A percentile compares a stretch with the other conserved stretches of the same genome.
These are phyloP conservation scores for Cicer cuneatum DNA, from an alignment of 306 rosid genomes.

Conservation along the genomic window DNA sequence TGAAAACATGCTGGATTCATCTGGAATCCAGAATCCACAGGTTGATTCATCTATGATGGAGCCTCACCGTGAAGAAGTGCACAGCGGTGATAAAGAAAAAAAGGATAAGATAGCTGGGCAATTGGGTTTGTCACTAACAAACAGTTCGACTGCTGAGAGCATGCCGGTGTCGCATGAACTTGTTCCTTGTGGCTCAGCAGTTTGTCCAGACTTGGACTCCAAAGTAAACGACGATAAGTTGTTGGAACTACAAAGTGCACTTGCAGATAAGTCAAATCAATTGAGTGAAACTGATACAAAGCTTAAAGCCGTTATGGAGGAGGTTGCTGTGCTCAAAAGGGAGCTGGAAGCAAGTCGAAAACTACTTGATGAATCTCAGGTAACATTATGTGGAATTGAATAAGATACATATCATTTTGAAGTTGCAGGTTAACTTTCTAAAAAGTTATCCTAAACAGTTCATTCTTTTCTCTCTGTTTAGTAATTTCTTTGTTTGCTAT, in stretches of 20 bases:
- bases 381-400: conserved; percentile 44
- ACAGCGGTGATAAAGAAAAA: conserved; percentile 59
- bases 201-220: conserved; percentile 58
- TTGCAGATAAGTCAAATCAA: conserved; percentile 70
- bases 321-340: conserved; percentile 64
- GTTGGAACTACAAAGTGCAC: conserved; percentile 71
- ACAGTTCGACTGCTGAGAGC: conserved; percentile 98
- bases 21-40: conserved; percentile 70
- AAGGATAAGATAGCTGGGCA: conserved; percentile 69
- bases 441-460: neutral
- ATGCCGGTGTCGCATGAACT: conserved; percentile 67
- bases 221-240: conserved; percentile 57
- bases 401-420: conserved; percentile 15
- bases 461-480: conserved; percentile 1
- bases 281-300: conserved; percentile 70
- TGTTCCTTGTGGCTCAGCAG: conserved; percentile 61
- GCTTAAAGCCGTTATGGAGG: conserved; percentile 74
- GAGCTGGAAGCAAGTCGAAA: conserved; percentile 81
- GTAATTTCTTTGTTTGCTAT: neutral
- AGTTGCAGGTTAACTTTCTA: conserved; percentile 25
- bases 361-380: conserved; percentile 99
- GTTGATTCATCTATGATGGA: conserved; percentile 91
- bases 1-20: conserved; percentile 95
- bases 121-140: conserved; percentile 80
- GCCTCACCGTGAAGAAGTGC: conserved; percentile 74